These are phyloP conservation scores for Ogataea hybrid DNA, from an alignment of 1,139 yeast species.

Conservation along the genomic window DNA sequence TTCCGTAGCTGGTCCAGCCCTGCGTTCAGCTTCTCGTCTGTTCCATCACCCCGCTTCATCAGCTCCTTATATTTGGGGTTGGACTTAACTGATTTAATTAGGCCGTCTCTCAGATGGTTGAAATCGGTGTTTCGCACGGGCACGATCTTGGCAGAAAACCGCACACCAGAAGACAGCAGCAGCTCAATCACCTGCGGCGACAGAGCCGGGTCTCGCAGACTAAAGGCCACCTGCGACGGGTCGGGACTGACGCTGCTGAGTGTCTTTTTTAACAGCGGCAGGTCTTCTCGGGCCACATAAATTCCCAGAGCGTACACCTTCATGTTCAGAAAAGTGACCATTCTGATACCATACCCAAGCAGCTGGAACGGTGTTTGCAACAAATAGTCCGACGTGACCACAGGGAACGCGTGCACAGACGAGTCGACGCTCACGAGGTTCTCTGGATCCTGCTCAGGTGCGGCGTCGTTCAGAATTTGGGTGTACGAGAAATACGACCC, in stretches of 20 bases:
- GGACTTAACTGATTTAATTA: constrained; percentile 71
- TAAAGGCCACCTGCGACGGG: constrained; percentile 51
- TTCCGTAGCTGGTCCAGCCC: constrained; percentile 59
- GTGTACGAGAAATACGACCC: neutral
- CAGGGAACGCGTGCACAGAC: constrained; percentile 53
- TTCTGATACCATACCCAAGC: constrained; percentile 77
- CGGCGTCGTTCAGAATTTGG: constrained; percentile 10
- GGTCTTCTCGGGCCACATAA: constrained; percentile 64
- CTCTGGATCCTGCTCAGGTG: constrained; percentile 6
- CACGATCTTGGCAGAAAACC: constrained; percentile 69
- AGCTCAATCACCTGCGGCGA: constrained; percentile 54
- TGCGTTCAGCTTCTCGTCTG: constrained; percentile 36
- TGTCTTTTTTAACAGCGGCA: constrained; percentile 44
- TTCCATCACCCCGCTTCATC: constrained; percentile 33
- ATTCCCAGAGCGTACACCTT: constrained; percentile 87
- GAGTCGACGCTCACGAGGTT: constrained; percentile 40
- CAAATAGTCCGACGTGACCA: constrained; percentile 28
- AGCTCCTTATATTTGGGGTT: constrained; percentile 43
- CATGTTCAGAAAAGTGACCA: constrained; percentile 79
- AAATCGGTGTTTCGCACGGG: constrained; percentile 89
- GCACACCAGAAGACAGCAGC: constrained; percentile 58
- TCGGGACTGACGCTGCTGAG: constrained; percentile 35
- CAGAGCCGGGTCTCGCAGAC: constrained; percentile 55
- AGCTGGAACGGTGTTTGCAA: constrained; percentile 40
- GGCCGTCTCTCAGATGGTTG: constrained; percentile 84